phyloP scores from a whole-genome alignment of 106 monocot species.

The Allium cepa region DNA sequence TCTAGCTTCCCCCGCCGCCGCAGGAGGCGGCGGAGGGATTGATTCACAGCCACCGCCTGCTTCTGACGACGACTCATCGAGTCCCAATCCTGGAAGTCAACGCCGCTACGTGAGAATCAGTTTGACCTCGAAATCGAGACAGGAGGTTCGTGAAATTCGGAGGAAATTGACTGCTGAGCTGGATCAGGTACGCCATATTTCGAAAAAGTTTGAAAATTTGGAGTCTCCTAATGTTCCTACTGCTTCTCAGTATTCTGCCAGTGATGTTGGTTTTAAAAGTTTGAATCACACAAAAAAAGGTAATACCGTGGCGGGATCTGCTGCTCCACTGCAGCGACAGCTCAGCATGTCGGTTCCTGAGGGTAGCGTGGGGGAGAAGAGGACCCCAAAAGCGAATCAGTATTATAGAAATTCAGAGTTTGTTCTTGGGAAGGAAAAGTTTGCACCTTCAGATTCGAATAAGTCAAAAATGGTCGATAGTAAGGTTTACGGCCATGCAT shows the following conservation, averaged over 20 bases:
- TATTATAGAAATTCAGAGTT: constrained; percentile 60
- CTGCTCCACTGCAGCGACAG: constrained; percentile 15
- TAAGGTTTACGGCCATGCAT: constrained; percentile 27
- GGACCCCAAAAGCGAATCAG: constrained; percentile 65
- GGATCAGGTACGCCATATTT: constrained; percentile 43
- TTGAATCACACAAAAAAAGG: constrained; percentile 3
- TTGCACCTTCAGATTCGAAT: constrained; percentile 37
- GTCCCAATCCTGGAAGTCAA: constrained; percentile 16
- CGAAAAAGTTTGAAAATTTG: constrained; percentile 25
- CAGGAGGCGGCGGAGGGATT: not conserved
- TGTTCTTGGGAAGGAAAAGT: constrained; percentile 53
- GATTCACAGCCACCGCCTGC: constrained; percentile 2
- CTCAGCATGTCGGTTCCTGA: constrained; percentile 29
- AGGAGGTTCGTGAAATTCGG: constrained; percentile 53
- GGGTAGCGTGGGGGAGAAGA: constrained; percentile 36
- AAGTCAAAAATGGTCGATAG: constrained; percentile 29
- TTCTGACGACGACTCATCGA: constrained; percentile 31
- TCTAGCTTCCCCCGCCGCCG: constrained; percentile 11
- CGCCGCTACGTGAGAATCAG: constrained; percentile 28
- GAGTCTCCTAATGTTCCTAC: constrained; percentile 22
- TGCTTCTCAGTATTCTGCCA: constrained; percentile 19
- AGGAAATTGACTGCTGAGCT: constrained; percentile 55
- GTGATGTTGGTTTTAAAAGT: constrained; percentile 8
- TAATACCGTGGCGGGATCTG: not conserved
- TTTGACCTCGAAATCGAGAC: constrained; percentile 32